These are phyloP conservation scores for Amphichorda felina DNA, from an alignment of 2,329 filamentous ascomycete genomes.

Conservation along the genomic window DNA sequence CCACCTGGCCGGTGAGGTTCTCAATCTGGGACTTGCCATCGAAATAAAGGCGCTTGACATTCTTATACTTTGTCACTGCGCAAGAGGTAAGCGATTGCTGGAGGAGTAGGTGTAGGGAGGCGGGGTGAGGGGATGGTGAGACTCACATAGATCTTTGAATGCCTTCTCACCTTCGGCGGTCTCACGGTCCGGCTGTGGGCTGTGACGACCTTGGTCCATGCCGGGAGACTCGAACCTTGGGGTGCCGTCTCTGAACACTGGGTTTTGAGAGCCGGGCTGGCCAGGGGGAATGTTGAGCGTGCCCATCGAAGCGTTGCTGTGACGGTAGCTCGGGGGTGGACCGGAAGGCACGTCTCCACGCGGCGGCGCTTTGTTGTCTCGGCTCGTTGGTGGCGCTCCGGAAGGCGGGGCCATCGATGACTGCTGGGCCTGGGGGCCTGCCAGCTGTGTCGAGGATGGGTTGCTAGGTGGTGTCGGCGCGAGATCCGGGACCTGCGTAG, in stretches of 20 bases:
- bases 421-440: slow-evolving; percentile 16
- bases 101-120: slow-evolving; percentile 5
- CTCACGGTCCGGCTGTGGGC: slow-evolving; percentile 40
- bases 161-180: slow-evolving; percentile 37
- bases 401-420: slow-evolving; percentile 34
- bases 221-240: slow-evolving; percentile 30
- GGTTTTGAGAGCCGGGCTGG: slow-evolving; percentile 14
- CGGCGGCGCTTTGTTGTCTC: slow-evolving; percentile 35
- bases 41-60: slow-evolving; percentile 96
- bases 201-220: slow-evolving; percentile 39
- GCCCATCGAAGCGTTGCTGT: slow-evolving; percentile 31
- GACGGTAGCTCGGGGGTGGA: slow-evolving; percentile 39
- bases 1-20: slow-evolving; percentile 74
- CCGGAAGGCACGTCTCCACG: slow-evolving; percentile 26
- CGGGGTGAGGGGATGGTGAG: slow-evolving; percentile 1
- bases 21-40: slow-evolving; percentile 91
- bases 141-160: slow-evolving; percentile 45
- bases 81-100: slow-evolving; percentile 20
- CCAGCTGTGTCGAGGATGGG: slow-evolving; percentile 15
- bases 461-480: slow-evolving; percentile 16
- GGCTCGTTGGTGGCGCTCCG: slow-evolving; percentile 27
- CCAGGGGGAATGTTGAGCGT: slow-evolving; percentile 30
- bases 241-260: slow-evolving; percentile 26
- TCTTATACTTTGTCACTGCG: slow-evolving; percentile 87
- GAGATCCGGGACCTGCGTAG: slow-evolving; percentile 22